A percentile compares a stretch with the other conserved stretches of the same genome.
phyloP scores from a whole-genome alignment of 352 stramenopile genomes.

The Phytophthora tubulina region DNA sequence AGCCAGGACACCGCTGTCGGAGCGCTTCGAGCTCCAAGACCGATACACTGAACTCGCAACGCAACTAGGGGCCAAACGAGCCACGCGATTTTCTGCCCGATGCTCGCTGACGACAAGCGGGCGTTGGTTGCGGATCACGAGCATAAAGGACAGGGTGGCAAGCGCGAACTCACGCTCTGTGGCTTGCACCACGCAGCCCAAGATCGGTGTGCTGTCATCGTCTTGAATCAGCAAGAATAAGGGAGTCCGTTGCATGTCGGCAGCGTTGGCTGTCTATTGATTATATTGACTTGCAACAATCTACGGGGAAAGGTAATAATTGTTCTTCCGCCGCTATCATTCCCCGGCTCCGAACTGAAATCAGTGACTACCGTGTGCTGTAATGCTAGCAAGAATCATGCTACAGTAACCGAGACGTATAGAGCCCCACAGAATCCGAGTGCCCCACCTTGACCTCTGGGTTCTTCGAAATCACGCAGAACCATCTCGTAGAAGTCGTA shows the following conservation, averaged over 20 bases:
- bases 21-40: not conserved
- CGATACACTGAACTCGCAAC: conserved; percentile 15
- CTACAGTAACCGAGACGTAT: conserved; percentile 35
- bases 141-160: conserved; percentile 19
- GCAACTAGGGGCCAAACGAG: too few relatives aligned
- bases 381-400: conserved; percentile 40
- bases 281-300: not conserved
- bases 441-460: not conserved
- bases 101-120: conserved; percentile 12
- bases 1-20: not conserved
- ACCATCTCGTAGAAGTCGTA: conserved; percentile 23
- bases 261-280: not conserved
- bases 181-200: conserved; percentile 1
- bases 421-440: conserved; percentile 19
- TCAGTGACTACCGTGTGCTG: conserved; percentile 21
- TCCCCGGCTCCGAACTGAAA: conserved; percentile 37
- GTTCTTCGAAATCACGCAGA: conserved; percentile 42
- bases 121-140: conserved; percentile 11
- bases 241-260: not conserved
- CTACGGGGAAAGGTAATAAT: not conserved
- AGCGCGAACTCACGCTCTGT: conserved; percentile 2
- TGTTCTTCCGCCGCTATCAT: conserved; percentile 15
- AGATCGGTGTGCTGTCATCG: not conserved
- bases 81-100: not conserved
- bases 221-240: conserved; percentile 27